Percentiles rank a stretch among this genome's conserved stretches.
These are phyloP conservation scores for Rhodotorula babjevae DNA, from an alignment of 768 basidiomycete genomes.

Conservation along the genomic window DNA sequence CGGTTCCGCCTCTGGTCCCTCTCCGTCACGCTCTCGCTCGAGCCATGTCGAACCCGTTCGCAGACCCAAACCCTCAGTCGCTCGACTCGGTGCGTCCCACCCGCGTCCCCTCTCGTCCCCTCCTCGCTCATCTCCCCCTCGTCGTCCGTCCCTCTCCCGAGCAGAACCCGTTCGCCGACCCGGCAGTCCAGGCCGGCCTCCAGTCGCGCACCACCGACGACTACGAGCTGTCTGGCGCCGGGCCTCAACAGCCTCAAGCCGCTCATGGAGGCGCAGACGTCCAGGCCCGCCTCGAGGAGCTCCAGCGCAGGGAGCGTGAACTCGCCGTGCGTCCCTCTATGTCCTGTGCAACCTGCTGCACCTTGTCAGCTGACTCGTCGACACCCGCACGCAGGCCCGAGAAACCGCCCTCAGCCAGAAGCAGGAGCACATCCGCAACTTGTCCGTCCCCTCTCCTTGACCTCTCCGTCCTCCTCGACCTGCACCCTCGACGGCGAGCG, in stretches of 20 bases:
- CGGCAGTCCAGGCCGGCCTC: constrained; percentile 45
- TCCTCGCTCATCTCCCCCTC: neutral
- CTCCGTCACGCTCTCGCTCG: neutral
- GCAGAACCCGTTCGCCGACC: constrained; percentile 45
- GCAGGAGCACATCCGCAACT: constrained; percentile 61
- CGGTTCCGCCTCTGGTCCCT: neutral
- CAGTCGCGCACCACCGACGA: neutral
- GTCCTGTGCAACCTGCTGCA: no score
- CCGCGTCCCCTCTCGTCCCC: no score
- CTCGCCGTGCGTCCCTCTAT: constrained; percentile 51
- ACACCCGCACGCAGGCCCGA: constrained; percentile 50
- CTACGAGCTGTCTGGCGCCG: neutral
- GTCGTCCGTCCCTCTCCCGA: neutral
- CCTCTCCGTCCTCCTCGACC: neutral
- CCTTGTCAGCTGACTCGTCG: neutral
- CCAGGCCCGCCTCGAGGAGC: constrained; percentile 55
- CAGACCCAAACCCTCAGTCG: neutral
- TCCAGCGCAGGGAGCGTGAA: constrained; percentile 73
- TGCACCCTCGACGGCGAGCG: constrained; percentile 58
- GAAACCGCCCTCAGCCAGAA: constrained; percentile 51
- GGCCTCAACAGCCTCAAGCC: no score
- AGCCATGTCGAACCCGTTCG: constrained; percentile 1
- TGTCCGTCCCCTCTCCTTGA: neutral
- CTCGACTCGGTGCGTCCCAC: neutral
- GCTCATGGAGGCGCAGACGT: neutral